Conservation (phyloP, 805 yeast species). For the Ascoidea tarda region DNA sequence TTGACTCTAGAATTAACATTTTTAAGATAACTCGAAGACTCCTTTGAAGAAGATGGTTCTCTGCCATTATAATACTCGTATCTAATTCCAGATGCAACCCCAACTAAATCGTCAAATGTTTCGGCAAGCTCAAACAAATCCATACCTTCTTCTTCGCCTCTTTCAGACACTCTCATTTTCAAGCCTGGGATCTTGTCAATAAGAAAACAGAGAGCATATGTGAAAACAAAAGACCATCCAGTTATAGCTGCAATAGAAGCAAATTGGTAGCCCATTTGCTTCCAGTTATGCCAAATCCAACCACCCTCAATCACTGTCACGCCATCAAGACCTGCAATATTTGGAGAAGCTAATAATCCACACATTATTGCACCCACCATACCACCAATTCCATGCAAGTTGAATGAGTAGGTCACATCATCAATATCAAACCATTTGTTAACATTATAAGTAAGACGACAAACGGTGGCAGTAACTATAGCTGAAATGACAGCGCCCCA, state of each 20-base stretch:
- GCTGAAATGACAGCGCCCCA: slow-evolving; percentile 89
- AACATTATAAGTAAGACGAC: slow-evolving; percentile 83
- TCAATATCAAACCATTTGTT: slow-evolving; percentile 74
- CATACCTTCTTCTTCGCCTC: slow-evolving; percentile 78
- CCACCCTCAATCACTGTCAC: slow-evolving; percentile 79
- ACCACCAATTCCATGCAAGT: slow-evolving; percentile 99
- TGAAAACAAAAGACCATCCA: slow-evolving; percentile 66
- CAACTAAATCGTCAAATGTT: slow-evolving; percentile 97
- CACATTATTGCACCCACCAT: slow-evolving; percentile 81
- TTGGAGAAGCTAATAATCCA: slow-evolving; percentile 74
- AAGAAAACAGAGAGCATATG: slow-evolving; percentile 54
- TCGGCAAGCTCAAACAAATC: slow-evolving; percentile 98
- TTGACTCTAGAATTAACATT: neutral
- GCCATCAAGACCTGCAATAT: slow-evolving; percentile 87
- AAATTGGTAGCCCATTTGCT: slow-evolving; percentile 81
- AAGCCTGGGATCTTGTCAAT: slow-evolving; percentile 44
- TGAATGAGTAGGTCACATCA: slow-evolving; percentile 87
- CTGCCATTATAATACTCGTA: neutral
- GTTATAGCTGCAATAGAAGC: slow-evolving; percentile 66
- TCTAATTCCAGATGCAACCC: neutral
- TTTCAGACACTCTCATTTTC: slow-evolving; percentile 65
- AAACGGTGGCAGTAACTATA: slow-evolving; percentile 61
- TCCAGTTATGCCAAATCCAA: slow-evolving; percentile 83
- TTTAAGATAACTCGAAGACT: neutral
- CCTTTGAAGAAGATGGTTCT: neutral